Base-by-base conservation (phyloP, 805 yeast genomes). In the Pichia eremophila region DNA sequence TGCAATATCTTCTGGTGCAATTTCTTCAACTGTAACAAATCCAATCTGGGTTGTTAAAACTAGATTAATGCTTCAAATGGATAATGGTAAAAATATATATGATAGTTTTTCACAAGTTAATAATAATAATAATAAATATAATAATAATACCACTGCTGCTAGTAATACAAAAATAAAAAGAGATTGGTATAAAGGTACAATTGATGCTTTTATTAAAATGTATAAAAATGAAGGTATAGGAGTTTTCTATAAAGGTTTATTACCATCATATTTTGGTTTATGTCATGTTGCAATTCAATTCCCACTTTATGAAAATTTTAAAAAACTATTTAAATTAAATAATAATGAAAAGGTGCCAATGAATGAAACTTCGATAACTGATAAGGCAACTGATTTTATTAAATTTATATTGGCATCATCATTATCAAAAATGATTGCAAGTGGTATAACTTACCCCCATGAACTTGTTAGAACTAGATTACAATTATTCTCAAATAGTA, bases 1-100 rank as follows among this genome's bases (percentile, higher is more conserved):
- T 46, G 97, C 99, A 1, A 74, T 91, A 44, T 76, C 87, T 5
- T 96, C 98, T 2, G 99, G 99, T 29, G 79, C 86, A 47, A 78
- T 82, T 8, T 85, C 95, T 2, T 85, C 98, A 0, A 71, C 87
- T 11, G 64, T 81, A 9, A 91, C 96, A 0, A 93, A 93, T 63
- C 99, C 99, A 11, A 86, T 91, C 14, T 93, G 99, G 99, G 98
- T 93, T 41, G 90, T 93, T 31, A 93, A 93, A 63, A 93, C 99
- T 1, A 71, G 99, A 58, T 68, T 93, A 45, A 93, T 93, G 98
- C 71, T 90, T 39, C 95, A 86, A 59, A 81, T 83, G 46, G 76
- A 74, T 31, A 63, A 66, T 43, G 71, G 75, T 12, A 57, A 59
- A 40, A 68, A 72, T 7, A 64, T 68, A 15, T 67, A 70, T 54